These are phyloP conservation scores for Boletellus deceptivus DNA, from an alignment of 1,284 basidiomycete genomes.

Conservation along the genomic window DNA sequence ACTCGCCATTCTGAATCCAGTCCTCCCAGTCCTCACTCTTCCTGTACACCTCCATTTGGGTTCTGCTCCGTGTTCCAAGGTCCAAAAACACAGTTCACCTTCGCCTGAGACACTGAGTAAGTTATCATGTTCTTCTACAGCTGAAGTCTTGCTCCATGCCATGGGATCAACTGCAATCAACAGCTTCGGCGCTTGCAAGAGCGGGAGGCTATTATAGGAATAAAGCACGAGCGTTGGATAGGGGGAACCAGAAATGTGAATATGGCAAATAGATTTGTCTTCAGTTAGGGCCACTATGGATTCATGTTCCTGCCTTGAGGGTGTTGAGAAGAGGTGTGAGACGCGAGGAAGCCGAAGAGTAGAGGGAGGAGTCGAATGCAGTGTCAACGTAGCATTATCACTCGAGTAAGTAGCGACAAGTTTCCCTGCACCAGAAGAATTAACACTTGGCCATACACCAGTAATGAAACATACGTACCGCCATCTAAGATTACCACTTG, in stretches of 20 bases:
- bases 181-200: slow-evolving; percentile 47
- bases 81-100: slow-evolving; percentile 84
- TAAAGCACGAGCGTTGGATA: slow-evolving; percentile 40
- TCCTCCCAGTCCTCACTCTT: slow-evolving; percentile 68
- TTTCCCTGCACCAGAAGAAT: slow-evolving; percentile 23
- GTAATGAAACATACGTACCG: slow-evolving; percentile 40
- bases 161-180: slow-evolving; percentile 87
- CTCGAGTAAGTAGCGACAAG: slow-evolving; percentile 40
- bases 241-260: slow-evolving; percentile 39
- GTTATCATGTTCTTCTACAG: slow-evolving; percentile 61
- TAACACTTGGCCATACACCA: not conserved
- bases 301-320: slow-evolving; percentile 47
- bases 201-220: slow-evolving; percentile 49
- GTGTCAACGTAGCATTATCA: slow-evolving; percentile 41
- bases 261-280: slow-evolving; percentile 52
- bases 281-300: slow-evolving; percentile 62
- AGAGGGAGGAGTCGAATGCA: slow-evolving; percentile 48
- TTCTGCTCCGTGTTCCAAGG: slow-evolving; percentile 47
- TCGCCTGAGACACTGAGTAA: slow-evolving; percentile 71
- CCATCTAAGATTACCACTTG: slow-evolving; percentile 64
- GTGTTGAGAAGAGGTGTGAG: slow-evolving; percentile 61
- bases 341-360: slow-evolving; percentile 51
- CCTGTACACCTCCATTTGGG: slow-evolving; percentile 69
- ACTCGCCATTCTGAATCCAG: slow-evolving; percentile 61
- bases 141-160: slow-evolving; percentile 66